Conservation (phyloP, 176 grass and related monocot genomes). For the Typha latifolia region DNA sequence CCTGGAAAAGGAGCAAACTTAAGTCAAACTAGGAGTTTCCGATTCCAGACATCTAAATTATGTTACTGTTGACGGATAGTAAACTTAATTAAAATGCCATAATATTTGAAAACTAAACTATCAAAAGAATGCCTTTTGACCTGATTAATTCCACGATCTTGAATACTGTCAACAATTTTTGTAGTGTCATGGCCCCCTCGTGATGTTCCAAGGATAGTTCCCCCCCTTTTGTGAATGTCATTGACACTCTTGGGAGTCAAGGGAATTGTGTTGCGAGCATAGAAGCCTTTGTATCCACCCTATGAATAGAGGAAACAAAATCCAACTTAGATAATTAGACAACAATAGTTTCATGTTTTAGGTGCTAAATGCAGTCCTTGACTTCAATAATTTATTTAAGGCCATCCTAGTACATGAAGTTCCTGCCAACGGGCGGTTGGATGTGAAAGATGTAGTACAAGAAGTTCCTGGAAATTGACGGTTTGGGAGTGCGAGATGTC, state of each 20-base stretch:
- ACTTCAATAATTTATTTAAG: too few relatives aligned
- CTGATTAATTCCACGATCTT: slow-evolving; percentile 70
- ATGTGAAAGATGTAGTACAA: too few relatives aligned
- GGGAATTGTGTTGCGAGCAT: slow-evolving; percentile 62
- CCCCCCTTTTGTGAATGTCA: slow-evolving; percentile 81
- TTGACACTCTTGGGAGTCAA: slow-evolving; percentile 66
- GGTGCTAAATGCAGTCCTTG: too few relatives aligned
- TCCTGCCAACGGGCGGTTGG: too few relatives aligned
- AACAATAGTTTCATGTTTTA: too few relatives aligned
- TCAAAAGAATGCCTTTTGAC: slow-evolving; percentile 17
- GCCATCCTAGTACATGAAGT: too few relatives aligned
- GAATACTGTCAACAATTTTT: slow-evolving; percentile 68
- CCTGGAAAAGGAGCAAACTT: slow-evolving; percentile 22
- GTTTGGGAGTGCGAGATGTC: too few relatives aligned
- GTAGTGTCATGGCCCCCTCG: slow-evolving; percentile 63
- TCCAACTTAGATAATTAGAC: neutral
- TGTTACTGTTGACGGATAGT: too few relatives aligned
- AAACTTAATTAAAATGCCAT: neutral
- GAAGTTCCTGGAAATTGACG: too few relatives aligned
- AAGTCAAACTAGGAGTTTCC: too few relatives aligned
- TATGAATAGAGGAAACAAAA: neutral
- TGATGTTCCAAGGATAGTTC: slow-evolving; percentile 75
- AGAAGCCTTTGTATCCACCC: slow-evolving; percentile 82
- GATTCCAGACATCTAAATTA: too few relatives aligned
- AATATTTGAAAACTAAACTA: neutral